Evolutionary conservation across 352 stramenopile genomes (phyloP), one percentile per base, ranked within the genome.

Genomic region (Pythium sp.): DNA sequence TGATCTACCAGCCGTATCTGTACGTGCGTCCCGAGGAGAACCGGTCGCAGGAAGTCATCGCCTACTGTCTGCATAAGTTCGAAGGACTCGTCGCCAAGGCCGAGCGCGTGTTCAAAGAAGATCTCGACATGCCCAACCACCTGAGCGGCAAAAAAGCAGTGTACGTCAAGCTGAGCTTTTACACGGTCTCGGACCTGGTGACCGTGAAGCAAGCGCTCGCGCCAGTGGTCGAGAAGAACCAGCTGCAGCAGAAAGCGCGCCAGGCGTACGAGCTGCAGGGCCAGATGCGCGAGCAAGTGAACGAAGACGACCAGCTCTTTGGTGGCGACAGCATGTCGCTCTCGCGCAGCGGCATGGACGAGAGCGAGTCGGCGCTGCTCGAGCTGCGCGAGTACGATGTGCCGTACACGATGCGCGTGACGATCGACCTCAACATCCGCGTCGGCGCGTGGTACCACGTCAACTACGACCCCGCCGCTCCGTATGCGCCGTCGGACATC

Each of bases 321-420:
- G 72, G 64, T 41, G 67, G 36, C 1, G 68, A 80, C 54, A 61
- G 38, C 30, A 67, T 32, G 18, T 62, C 62, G 26, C 36, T 56
- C 28, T 53, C 32, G 15, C 41, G 32, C 5, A 22, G 56, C 20
- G 58, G 74, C 3, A 79, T 85, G 9, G 79, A 90, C 62, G 85
- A 94, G 46, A 87, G 73, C 53, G 76, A 98, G 30, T 88, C 85
- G 46, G 77, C 77, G 4, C 69, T 98, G 26, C 70, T 96, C 6
- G 97, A 99, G 59, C 81, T 99, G 34, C 84, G 97, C 34, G 98
- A 99, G 77, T 99, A 99, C 78, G 98, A 99, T 75, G 97, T 99
- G 15, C 96, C 97, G 9, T 99, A 99, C 74, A 36, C 97, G 4
- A 98, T 98, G 78, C 86, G 97, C 26, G 92, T 97, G 1, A 94